Conservation (phyloP, 768 basidiomycete genomes). For the Boletus tylopilopsis region DNA sequence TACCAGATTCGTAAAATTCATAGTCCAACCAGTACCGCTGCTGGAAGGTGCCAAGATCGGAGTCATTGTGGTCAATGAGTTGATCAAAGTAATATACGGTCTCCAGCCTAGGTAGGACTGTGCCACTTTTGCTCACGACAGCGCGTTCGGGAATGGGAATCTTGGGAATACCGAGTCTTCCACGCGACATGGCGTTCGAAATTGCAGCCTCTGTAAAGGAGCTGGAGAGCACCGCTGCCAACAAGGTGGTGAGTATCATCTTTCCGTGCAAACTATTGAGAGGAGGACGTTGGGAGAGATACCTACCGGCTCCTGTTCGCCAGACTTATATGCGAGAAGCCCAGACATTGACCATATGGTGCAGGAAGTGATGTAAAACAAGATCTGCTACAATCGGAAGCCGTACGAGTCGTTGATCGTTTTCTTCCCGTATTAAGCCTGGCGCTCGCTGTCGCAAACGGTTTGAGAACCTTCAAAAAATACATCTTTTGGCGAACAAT, state of each 20-base stretch:
- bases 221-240: constrained; percentile 9
- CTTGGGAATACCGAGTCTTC: constrained; percentile 11
- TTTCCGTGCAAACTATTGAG: not conserved
- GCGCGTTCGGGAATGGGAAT: constrained; percentile 9
- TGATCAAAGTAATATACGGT: constrained; percentile 32
- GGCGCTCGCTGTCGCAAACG: too few relatives aligned
- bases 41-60: constrained; percentile 73
- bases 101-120: constrained; percentile 21
- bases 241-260: constrained; percentile 10
- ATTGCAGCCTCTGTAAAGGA: constrained; percentile 19
- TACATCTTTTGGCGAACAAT: too few relatives aligned
- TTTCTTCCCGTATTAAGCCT: too few relatives aligned
- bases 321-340: constrained; percentile 10
- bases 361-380: too few relatives aligned
- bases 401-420: too few relatives aligned
- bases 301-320: not conserved
- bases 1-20: constrained; percentile 59
- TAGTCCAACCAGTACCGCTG: constrained; percentile 70
- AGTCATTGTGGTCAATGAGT: constrained; percentile 45
- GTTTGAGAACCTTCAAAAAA: too few relatives aligned
- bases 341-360: constrained; percentile 1
- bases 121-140: constrained; percentile 19
- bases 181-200: constrained; percentile 19
- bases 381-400: too few relatives aligned
- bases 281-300: not conserved